Percentiles rank a stretch among this genome's conserved stretches.
Conservation (phyloP, 108 stramenopile genomes). For the Thalassiosira profunda region DNA sequence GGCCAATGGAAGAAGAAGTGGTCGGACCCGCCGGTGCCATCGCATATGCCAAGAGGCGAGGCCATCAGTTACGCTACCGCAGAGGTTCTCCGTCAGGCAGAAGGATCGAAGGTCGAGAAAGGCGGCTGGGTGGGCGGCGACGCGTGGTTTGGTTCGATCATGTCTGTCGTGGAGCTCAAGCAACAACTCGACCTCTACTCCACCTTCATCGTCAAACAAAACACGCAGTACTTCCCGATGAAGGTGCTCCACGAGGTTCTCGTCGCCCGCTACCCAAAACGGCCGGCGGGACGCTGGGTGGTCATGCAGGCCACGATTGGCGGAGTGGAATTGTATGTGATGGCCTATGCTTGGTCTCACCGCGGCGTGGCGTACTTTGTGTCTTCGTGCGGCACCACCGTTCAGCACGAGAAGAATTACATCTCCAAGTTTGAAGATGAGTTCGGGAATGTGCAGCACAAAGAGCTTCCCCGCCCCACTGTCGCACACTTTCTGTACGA, state of each 20-base stretch:
- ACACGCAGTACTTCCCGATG: slow-evolving; percentile 1
- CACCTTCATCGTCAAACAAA: slow-evolving; percentile 6
- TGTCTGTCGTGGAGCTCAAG: slow-evolving; percentile 10
- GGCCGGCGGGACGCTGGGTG: slow-evolving; percentile 11
- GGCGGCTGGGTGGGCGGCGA: slow-evolving; percentile 25
- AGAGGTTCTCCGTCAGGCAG: slow-evolving; percentile 1
- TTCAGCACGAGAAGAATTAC: not conserved
- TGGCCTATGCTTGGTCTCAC: slow-evolving; percentile 18
- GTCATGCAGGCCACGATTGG: slow-evolving; percentile 14
- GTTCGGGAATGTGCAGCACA: not conserved
- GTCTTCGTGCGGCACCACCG: slow-evolving; percentile 8
- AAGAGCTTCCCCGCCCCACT: slow-evolving; percentile 4
- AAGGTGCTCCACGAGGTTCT: not conserved
- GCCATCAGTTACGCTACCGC: not conserved
- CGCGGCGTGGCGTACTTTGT: not conserved
- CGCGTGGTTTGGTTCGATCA: slow-evolving; percentile 34
- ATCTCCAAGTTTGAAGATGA: slow-evolving; percentile 6
- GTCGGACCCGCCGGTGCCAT: not conserved
- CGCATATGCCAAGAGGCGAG: slow-evolving; percentile 1
- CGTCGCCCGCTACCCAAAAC: not conserved
- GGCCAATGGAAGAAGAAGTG: slow-evolving; percentile 3
- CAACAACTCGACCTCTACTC: not conserved
- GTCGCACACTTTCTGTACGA: slow-evolving; percentile 5
- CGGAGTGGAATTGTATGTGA: slow-evolving; percentile 11
- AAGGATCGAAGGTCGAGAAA: not conserved